Evolutionary conservation across 1,284 basidiomycete species (phyloP).

Genomic region (Malassezia japonica): DNA sequence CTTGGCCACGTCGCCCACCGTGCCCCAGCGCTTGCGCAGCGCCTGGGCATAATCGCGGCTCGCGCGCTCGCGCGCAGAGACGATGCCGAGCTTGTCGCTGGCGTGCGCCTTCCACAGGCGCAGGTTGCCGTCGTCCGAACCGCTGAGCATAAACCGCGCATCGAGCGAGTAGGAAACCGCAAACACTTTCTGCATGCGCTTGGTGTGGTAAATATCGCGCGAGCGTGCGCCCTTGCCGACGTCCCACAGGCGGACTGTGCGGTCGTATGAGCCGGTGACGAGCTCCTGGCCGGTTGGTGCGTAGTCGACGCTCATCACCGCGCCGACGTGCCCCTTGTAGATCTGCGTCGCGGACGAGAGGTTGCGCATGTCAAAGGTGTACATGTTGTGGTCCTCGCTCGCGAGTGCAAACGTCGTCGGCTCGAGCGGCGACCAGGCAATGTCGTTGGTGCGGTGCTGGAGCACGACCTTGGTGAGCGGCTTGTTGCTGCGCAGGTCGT

Average conservation of each 20-base stretch:
- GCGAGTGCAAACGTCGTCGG: conserved; percentile 83
- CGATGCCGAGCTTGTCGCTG: conserved; percentile 79
- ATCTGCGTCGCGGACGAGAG: conserved; percentile 76
- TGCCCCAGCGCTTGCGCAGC: conserved; percentile 77
- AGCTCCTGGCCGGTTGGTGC: conserved; percentile 87
- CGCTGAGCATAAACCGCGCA: conserved; percentile 81
- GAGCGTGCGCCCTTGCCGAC: conserved; percentile 66
- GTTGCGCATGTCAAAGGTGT: conserved; percentile 91
- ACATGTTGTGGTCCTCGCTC: conserved; percentile 95
- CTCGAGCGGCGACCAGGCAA: conserved; percentile 91
- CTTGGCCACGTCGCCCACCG: conserved; percentile 61
- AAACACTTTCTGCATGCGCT: conserved; percentile 87
- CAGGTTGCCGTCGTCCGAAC: conserved; percentile 93
- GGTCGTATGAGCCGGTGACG: conserved; percentile 90
- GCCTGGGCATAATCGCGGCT: conserved; percentile 84
- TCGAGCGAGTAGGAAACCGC: conserved; percentile 64
- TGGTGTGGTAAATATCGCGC: conserved; percentile 91
- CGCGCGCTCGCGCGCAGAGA: conserved; percentile 83
- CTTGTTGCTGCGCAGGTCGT: conserved; percentile 90
- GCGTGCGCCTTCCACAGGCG: conserved; percentile 93
- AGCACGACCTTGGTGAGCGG: conserved; percentile 82
- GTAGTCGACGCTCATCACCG: conserved; percentile 56
- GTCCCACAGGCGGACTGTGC: conserved; percentile 87
- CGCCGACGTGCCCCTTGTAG: conserved; percentile 94
- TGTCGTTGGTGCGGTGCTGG: conserved; percentile 59